Base-by-base conservation (phyloP, 768 basidiomycete species). In the Trametes sanguinea region DNA sequence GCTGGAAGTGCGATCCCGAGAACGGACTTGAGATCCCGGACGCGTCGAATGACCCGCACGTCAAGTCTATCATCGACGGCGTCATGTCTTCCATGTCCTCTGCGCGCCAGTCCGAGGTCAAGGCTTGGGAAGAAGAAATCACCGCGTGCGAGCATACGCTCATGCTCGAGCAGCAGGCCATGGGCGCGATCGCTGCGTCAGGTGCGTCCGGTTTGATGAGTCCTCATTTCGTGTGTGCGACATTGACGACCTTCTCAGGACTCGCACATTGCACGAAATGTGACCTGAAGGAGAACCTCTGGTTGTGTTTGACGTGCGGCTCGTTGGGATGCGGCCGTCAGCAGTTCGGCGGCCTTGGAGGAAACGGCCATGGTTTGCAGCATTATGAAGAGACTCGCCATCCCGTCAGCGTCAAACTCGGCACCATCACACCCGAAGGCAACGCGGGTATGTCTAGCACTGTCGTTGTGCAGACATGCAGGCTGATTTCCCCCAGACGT, bases 121-220 rank as follows among this genome's bases (percentile, higher is more conserved):
- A 97, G 75, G 90, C 97, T 6, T 99, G 97, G 97, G 94, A 98
- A 72, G 95, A 98, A 73, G 96, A 98, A 66, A 88, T 97, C 44
- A 69, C 78, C 0, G 75, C 93, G 6, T 99, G 97, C 80, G 88
- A 93, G 69, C 97, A 99, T 65, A 82, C 86, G 6, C 73, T 83
- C 10, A 78, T 80, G 10, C 74, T 90, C 3, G 73, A 83, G 39
- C 88, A 88, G 64, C 71, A 69, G 0, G 69, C 75, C 4, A 78
- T 77, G 3, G 81, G 78, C 10, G 74, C 74, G 10, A 87, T 87
- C 22, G 74, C 77, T 0, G 77, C 83, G 0, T 82, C 84, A 0
- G 88, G 86, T 86, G 37, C n/a, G 75, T 69, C 3, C 3, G 16
- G 54, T 14, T 42, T 9, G 17, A 13, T 50, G 32, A 40, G 37